Evolutionary conservation across 331 rosid species (phyloP), one percentile per base, ranked within the genome.

Genomic region (Dryas integrifolia): DNA sequence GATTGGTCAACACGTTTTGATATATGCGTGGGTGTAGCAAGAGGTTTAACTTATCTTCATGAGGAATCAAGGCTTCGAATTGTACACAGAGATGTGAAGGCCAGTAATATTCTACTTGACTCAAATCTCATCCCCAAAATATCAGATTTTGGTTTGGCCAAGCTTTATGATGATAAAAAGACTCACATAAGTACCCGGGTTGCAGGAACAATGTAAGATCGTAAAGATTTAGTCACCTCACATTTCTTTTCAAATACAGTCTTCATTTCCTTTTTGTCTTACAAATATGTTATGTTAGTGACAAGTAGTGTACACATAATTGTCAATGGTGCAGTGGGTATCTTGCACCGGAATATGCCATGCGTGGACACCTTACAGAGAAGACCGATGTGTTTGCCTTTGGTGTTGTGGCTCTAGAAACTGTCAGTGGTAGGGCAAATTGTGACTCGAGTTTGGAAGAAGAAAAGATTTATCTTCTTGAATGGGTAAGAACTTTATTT

Each of bases 301-400:
- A 63, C n/a, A 49, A 67, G 24, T 45, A 15, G 49, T 56, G 49
- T 56, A 60, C 48, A 3, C 51, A 10, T 59, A 61, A 40, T 5
- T 69, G 5, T 62, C 9, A 10, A 77, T 58, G 60, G 44, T 88
- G 68, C 60, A 92, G 98, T 65, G 96, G 96, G 60, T 92, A 92
- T 84, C 92, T 92, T 76, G 98, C 98, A 69, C 98, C 90, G 12
- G 96, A 92, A 77, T 92, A 87, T 38, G 96, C 96, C 62, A 86
- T 92, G 98, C 89, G 89, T 11, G 96, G 96, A 48, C 89, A 86
- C 83, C 91, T 92, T 26, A 92, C 94, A 2, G 90, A 92, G 83
- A 92, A 92, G 79, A 88, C 87, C 1, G 96, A 89, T 65, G 86
- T 92, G 35, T 92, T 89, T 82, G 87, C 96, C 53, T 89, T 92